Evolutionary conservation across 768 basidiomycete species (phyloP).

Genomic region (Phaeolepiota aurea): DNA sequence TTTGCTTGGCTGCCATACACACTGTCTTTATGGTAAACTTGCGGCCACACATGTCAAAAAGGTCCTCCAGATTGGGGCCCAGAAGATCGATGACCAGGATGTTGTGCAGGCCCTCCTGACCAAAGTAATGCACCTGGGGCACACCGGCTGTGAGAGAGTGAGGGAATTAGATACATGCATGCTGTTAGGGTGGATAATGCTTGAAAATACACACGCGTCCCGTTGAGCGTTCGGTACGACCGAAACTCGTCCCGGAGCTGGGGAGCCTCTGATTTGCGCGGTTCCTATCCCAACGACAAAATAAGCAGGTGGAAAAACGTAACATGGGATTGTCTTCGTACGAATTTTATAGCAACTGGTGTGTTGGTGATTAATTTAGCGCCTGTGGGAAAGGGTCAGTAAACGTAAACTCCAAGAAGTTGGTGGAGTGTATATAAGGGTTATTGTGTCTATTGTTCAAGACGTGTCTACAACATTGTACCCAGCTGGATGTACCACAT

Average conservation of each 20-base stretch:
- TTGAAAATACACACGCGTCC: constrained; percentile 57
- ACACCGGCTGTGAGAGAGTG: constrained; percentile 63
- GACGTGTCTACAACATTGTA: too few relatives aligned
- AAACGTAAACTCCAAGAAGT: not conserved
- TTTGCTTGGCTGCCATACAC: constrained; percentile 98
- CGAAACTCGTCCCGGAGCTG: constrained; percentile 96
- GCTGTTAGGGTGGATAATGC: not conserved
- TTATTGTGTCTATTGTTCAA: too few relatives aligned
- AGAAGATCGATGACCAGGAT: constrained; percentile 90
- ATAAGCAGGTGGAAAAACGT: constrained; percentile 4
- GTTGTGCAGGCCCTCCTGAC: constrained; percentile 97
- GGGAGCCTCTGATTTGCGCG: constrained; percentile 95
- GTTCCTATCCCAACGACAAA: constrained; percentile 48
- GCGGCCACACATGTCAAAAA: constrained; percentile 98
- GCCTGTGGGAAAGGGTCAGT: constrained; percentile 34
- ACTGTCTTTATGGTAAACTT: constrained; percentile 98
- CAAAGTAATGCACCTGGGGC: constrained; percentile 97
- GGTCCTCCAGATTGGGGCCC: constrained; percentile 95
- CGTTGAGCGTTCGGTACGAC: constrained; percentile 90
- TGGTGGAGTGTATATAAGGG: not conserved
- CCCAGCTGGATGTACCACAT: too few relatives aligned
- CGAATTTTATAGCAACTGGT: constrained; percentile 97
- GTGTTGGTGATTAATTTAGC: constrained; percentile 76
- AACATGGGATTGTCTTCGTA: constrained; percentile 29
- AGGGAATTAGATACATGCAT: constrained; percentile 1